A percentile compares a stretch with the other conserved stretches of the same genome.
Evolutionary conservation across 1,284 basidiomycete species (phyloP).

Genomic region (Ceratorhiza oryzae-sativae): DNA sequence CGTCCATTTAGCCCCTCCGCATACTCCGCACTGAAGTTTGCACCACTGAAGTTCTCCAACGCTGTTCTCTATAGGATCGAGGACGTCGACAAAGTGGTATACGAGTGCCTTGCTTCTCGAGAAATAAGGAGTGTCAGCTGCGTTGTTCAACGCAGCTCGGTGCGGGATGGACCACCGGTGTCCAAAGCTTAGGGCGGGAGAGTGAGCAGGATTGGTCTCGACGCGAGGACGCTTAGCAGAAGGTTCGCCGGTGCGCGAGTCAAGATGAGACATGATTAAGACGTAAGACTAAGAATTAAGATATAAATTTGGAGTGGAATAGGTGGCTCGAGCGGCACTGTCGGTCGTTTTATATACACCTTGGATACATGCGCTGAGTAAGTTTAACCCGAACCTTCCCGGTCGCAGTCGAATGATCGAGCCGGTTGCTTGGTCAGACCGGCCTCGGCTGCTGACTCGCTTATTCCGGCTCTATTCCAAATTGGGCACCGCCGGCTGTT

Average conservation of each 20-base stretch:
- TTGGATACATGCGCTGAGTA: not conserved
- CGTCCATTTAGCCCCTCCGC: not conserved
- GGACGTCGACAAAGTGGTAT: constrained; percentile 1
- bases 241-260: not conserved
- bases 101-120: not conserved
- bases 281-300: too few relatives aligned
- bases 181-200: not conserved
- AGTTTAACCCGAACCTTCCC: not conserved
- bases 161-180: not conserved
- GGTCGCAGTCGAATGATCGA: constrained; percentile 1
- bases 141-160: not conserved
- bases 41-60: not conserved
- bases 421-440: too few relatives aligned
- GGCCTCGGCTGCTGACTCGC: too few relatives aligned
- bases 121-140: not conserved
- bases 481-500: too few relatives aligned
- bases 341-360: not conserved
- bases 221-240: not conserved
- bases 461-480: too few relatives aligned
- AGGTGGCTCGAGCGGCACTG: too few relatives aligned
- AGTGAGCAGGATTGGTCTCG: not conserved
- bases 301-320: not conserved
- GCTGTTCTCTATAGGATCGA: not conserved
- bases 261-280: not conserved
- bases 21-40: not conserved